phyloP scores from a whole-genome alignment of 2,329 filamentous ascomycete species.

The Colletotrichum brevisporum region DNA sequence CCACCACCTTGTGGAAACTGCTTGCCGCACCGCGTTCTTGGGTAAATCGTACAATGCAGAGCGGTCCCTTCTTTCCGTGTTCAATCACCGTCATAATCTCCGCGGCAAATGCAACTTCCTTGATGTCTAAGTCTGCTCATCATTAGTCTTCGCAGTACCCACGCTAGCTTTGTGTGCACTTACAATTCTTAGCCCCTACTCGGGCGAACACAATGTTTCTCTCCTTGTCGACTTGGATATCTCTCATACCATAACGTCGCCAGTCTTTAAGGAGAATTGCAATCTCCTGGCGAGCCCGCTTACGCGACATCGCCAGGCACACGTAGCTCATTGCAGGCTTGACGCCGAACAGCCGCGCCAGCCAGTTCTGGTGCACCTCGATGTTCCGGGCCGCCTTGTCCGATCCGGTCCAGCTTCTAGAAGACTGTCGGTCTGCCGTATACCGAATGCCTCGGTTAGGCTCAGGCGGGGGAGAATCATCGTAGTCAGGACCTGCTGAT shows the following conservation, averaged over 20 bases:
- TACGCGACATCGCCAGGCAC: constrained; percentile 79
- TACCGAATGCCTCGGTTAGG: constrained; percentile 43
- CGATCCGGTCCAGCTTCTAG: constrained; percentile 51
- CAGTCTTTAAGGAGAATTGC: constrained; percentile 83
- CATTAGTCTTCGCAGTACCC: constrained; percentile 35
- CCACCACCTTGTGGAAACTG: constrained; percentile 87
- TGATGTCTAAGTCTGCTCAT: constrained; percentile 79
- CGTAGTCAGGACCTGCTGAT: constrained; percentile 49
- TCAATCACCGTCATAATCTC: constrained; percentile 93
- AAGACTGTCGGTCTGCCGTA: constrained; percentile 40
- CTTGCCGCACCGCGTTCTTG: constrained; percentile 93
- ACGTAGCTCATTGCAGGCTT: constrained; percentile 84
- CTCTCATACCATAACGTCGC: constrained; percentile 84
- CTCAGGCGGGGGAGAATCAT: constrained; percentile 48
- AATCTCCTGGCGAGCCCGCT: constrained; percentile 83
- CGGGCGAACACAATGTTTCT: constrained; percentile 85
- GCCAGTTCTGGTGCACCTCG: constrained; percentile 85
- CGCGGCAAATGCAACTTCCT: constrained; percentile 88
- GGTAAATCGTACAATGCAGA: constrained; percentile 87
- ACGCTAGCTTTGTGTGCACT: constrained; percentile 51
- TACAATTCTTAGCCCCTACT: constrained; percentile 84
- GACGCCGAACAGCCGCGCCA: constrained; percentile 89
- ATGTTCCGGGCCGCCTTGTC: constrained; percentile 65
- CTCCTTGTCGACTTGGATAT: constrained; percentile 83
- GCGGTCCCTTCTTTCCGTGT: constrained; percentile 80